phyloP scores from a whole-genome alignment of 2,329 filamentous ascomycete genomes.

The Lasiodiplodia theobromae region DNA sequence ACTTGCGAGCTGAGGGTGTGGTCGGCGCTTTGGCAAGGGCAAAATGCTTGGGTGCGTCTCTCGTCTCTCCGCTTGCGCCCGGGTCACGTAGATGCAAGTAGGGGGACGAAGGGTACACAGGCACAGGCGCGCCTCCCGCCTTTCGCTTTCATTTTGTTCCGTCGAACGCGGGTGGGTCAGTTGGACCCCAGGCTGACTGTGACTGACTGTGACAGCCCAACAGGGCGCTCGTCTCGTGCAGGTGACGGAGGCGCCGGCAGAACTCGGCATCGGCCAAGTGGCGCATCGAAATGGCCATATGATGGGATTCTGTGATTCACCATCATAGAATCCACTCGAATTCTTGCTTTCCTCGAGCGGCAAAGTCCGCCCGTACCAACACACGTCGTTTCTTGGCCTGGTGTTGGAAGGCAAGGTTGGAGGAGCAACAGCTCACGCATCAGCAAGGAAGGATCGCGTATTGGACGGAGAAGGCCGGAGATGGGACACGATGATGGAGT shows the following conservation, averaged over 20 bases:
- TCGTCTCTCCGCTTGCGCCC: conserved; percentile 3
- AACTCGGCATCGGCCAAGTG: conserved; percentile 5
- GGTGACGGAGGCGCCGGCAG: not conserved
- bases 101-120: not conserved
- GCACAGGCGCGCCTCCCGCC: not conserved
- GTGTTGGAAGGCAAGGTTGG: not conserved
- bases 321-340: not conserved
- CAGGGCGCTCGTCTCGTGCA: conserved; percentile 14
- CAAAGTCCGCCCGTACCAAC: not conserved
- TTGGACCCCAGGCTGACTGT: conserved; percentile 19
- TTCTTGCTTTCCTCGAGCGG: conserved; percentile 15
- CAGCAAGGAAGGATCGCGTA: conserved; percentile 16
- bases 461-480: conserved; percentile 7
- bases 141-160: not conserved
- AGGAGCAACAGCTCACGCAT: not conserved
- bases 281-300: conserved; percentile 1
- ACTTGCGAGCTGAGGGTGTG: not conserved
- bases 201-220: conserved; percentile 23
- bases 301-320: conserved; percentile 16
- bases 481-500: not conserved
- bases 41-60: conserved; percentile 2
- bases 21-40: not conserved
- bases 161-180: not conserved
- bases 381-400: not conserved
- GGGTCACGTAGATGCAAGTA: conserved; percentile 7